phyloP scores from a whole-genome alignment of 352 stramenopile species.

The Phytopythium vexans region DNA sequence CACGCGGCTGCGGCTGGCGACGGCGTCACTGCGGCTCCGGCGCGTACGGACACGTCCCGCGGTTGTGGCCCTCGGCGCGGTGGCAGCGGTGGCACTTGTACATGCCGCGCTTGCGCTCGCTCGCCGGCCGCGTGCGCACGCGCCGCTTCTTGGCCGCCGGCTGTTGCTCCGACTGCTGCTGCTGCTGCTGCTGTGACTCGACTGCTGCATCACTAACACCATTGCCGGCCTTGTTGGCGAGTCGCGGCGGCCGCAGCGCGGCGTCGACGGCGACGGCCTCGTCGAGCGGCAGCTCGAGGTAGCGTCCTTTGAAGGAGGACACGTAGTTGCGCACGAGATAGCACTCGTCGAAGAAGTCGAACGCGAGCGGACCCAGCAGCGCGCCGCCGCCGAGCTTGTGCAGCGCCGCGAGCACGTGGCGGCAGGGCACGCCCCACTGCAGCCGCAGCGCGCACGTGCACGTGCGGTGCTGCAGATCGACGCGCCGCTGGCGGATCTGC shows the following conservation, averaged over 20 bases:
- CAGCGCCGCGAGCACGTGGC: conserved; percentile 37
- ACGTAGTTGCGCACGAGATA: conserved; percentile 43
- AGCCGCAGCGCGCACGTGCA: conserved; percentile 38
- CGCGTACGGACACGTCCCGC: conserved; percentile 43
- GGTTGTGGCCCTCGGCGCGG: conserved; percentile 52
- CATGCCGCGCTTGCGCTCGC: conserved; percentile 38
- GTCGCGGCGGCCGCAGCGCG: conserved; percentile 22
- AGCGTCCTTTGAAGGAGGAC: conserved; percentile 31
- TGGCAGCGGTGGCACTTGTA: conserved; percentile 53
- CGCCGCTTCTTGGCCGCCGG: conserved; percentile 22
- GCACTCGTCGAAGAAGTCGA: conserved; percentile 51
- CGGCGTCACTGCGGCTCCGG: neutral
- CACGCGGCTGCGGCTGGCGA: neutral
- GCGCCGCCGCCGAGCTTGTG: conserved; percentile 28
- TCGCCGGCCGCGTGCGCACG: conserved; percentile 20
- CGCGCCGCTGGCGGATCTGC: conserved; percentile 39
- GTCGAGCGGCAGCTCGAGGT: conserved; percentile 40
- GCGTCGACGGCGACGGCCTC: conserved; percentile 25
- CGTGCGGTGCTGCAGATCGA: conserved; percentile 45
- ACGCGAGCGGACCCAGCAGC: conserved; percentile 8
- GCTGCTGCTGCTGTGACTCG: neutral
- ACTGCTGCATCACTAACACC: neutral
- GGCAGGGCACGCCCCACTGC: conserved; percentile 40
- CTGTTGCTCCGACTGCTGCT: conserved; percentile 1
- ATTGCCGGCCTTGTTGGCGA: conserved; percentile 13